phyloP scores from a whole-genome alignment of 345 rosid genomes.

The Citrus trifoliata region DNA sequence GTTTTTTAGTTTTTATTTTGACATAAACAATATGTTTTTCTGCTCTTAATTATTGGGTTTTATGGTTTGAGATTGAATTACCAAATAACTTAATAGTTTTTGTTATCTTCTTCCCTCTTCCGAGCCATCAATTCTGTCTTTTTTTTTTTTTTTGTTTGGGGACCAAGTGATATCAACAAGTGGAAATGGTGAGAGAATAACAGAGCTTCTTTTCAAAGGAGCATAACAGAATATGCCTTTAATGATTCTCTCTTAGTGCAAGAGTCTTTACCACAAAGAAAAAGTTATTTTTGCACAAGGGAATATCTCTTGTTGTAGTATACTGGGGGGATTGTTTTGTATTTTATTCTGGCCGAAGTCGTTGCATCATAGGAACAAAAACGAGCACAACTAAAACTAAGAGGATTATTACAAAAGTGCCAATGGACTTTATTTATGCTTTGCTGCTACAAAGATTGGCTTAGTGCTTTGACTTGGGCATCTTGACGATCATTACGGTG shows the following conservation, averaged over 20 bases:
- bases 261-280: background rate
- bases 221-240: background rate
- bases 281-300: background rate
- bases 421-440: background rate
- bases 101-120: background rate
- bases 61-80: background rate
- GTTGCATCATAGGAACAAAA: background rate
- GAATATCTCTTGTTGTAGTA: no score
- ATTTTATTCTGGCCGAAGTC: background rate
- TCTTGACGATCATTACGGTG: slow-evolving; percentile 38
- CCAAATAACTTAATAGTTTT: background rate
- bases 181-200: background rate
- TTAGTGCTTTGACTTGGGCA: slow-evolving; percentile 13
- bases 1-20: slow-evolving; percentile 4
- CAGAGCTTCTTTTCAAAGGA: background rate
- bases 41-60: background rate
- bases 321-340: background rate
- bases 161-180: background rate
- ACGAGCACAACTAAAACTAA: background rate
- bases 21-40: background rate
- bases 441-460: background rate
- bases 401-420: background rate
- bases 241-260: background rate
- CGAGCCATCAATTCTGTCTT: background rate
- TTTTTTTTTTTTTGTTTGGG: no score